A percentile compares a stretch with the other conserved stretches of the same genome.
Evolutionary conservation across 2,329 filamentous ascomycete species (phyloP).

Genomic region (Diaporthe sp.): DNA sequence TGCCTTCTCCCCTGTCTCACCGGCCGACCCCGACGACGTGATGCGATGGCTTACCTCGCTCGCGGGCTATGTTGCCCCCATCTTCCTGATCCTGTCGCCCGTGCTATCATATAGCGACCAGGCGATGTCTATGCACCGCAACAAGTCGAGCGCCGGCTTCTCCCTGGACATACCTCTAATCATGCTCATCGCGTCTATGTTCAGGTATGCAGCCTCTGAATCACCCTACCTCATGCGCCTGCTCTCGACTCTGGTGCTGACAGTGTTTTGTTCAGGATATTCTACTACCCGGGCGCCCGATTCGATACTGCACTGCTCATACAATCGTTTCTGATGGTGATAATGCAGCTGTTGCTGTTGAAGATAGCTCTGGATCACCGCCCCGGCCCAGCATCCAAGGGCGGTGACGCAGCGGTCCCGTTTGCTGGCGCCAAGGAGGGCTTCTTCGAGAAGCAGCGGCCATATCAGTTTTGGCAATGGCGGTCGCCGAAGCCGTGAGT

Average conservation of each 20-base stretch:
- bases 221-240: background rate
- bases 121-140: conserved; percentile 74
- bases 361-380: conserved; percentile 79
- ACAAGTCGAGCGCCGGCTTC: conserved; percentile 76
- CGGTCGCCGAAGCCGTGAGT: conserved; percentile 75
- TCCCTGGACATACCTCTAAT: conserved; percentile 80
- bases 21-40: conserved; percentile 23
- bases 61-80: conserved; percentile 70
- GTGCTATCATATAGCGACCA: conserved; percentile 77
- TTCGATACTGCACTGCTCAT: conserved; percentile 75
- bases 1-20: background rate
- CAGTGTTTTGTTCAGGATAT: conserved; percentile 63
- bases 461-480: conserved; percentile 90
- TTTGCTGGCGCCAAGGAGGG: conserved; percentile 68
- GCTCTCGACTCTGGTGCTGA: conserved; percentile 32
- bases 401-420: conserved; percentile 71
- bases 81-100: conserved; percentile 75
- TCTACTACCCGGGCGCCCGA: conserved; percentile 77
- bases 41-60: conserved; percentile 63
- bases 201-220: conserved; percentile 62
- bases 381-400: conserved; percentile 70
- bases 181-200: conserved; percentile 77
- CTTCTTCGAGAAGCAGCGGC: conserved; percentile 63
- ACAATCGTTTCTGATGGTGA: conserved; percentile 76
- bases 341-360: conserved; percentile 72